Percentiles rank a stretch among this genome's conserved stretches.
These are phyloP conservation scores for Cavenderia fasciculata DNA, from an alignment of 78 protist species.

Conservation along the genomic window DNA sequence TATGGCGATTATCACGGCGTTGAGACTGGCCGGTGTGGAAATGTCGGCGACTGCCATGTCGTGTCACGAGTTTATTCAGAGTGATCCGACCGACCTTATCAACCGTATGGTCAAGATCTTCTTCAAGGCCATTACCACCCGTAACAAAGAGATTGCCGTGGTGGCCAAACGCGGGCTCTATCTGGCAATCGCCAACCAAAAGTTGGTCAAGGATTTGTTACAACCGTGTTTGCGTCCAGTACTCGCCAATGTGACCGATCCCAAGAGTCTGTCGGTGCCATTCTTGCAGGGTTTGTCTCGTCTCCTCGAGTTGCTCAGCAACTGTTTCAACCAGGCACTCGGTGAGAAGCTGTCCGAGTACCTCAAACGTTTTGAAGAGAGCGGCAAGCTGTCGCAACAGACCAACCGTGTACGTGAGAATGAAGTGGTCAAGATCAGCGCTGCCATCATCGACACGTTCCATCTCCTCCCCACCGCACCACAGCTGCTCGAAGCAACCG, in stretches of 20 bases:
- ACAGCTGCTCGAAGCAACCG: slow-evolving; percentile 83
- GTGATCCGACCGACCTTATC: slow-evolving; percentile 52
- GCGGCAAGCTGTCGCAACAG: slow-evolving; percentile 21
- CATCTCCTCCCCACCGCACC: slow-evolving; percentile 89
- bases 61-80: slow-evolving; percentile 36
- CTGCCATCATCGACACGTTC: slow-evolving; percentile 89
- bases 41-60: slow-evolving; percentile 53
- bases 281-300: slow-evolving; percentile 90
- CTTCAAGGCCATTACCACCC: slow-evolving; percentile 67
- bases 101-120: slow-evolving; percentile 72
- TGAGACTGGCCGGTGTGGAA: slow-evolving; percentile 37
- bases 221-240: slow-evolving; percentile 91
- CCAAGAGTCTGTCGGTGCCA: slow-evolving; percentile 81
- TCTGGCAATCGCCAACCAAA: slow-evolving; percentile 36
- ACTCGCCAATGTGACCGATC: slow-evolving; percentile 86
- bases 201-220: slow-evolving; percentile 85
- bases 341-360: slow-evolving; percentile 94
- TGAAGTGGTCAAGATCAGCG: slow-evolving; percentile 79
- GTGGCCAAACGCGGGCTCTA: slow-evolving; percentile 69
- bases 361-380: slow-evolving; percentile 84
- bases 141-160: slow-evolving; percentile 67
- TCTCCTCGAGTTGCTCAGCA: slow-evolving; percentile 85
- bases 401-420: slow-evolving; percentile 16
- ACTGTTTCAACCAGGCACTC: slow-evolving; percentile 90
- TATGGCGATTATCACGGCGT: not conserved